Percentiles rank a stretch among this genome's conserved stretches.
These are phyloP conservation scores for Hyaloscypha bicolor DNA, from an alignment of 495 filamentous ascomycete genomes.

Conservation along the genomic window DNA sequence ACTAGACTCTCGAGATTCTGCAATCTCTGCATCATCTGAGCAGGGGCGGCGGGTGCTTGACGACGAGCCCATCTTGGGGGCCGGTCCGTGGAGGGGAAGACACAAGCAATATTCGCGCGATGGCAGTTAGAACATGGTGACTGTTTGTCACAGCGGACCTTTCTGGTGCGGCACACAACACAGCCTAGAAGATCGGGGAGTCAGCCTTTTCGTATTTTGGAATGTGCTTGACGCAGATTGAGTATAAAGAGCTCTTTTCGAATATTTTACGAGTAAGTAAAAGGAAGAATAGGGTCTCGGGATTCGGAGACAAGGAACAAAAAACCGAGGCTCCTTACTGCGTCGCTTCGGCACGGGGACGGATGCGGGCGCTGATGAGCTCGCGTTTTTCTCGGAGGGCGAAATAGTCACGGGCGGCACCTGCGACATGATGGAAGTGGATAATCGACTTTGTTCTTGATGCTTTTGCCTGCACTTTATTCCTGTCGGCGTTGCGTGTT, in stretches of 20 bases:
- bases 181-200: conserved; percentile 41
- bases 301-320: background rate
- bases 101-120: conserved; percentile 59
- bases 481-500: background rate
- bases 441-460: background rate
- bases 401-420: conserved; percentile 11
- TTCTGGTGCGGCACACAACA: conserved; percentile 56
- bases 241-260: background rate
- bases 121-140: conserved; percentile 68
- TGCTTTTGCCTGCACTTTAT: background rate
- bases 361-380: conserved; percentile 18
- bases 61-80: conserved; percentile 57
- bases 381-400: conserved; percentile 41
- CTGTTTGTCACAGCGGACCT: conserved; percentile 71
- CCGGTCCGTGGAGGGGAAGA: conserved; percentile 49
- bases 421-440: background rate
- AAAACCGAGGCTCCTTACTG: background rate
- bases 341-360: conserved; percentile 41
- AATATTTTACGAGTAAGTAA: background rate
- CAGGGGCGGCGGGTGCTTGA: conserved; percentile 32
- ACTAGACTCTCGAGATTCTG: conserved; percentile 56
- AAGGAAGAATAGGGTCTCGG: background rate
- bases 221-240: background rate
- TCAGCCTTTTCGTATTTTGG: background rate
- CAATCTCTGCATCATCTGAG: conserved; percentile 54